These are phyloP conservation scores for Asterella californica DNA, from an alignment of 225 moss, liverwort and hornwort species.

Conservation along the genomic window DNA sequence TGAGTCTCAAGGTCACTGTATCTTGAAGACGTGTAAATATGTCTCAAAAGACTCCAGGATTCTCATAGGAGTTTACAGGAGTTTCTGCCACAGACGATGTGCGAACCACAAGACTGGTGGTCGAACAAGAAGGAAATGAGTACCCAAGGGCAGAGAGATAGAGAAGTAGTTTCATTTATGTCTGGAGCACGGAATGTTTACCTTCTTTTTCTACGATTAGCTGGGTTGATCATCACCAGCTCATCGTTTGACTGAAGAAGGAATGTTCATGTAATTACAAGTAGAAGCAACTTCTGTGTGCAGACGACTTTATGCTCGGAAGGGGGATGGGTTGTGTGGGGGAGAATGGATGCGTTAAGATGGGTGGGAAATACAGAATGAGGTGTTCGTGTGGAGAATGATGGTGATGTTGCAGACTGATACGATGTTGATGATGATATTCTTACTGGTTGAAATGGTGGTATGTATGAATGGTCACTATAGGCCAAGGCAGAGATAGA, in stretches of 20 bases:
- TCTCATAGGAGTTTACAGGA: not conserved
- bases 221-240: not conserved
- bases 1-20: not conserved
- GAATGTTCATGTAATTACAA: not conserved
- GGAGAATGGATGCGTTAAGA: not conserved
- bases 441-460: conserved; percentile 11
- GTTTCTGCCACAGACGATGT: too few relatives aligned
- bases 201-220: not conserved
- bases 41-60: not conserved
- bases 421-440: not conserved
- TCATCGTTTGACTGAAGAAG: not conserved
- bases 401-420: too few relatives aligned
- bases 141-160: not conserved
- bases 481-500: conserved; percentile 69
- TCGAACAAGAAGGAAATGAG: not conserved
- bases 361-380: not conserved
- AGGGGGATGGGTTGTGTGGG: not conserved
- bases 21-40: not conserved
- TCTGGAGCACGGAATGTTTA: not conserved
- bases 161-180: not conserved
- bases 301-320: not conserved
- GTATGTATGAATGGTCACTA: not conserved
- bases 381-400: not conserved
- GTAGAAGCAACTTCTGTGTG: too few relatives aligned
- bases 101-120: not conserved